Conservation (phyloP, 306 rosid genomes). For the Sophora flavescens region DNA sequence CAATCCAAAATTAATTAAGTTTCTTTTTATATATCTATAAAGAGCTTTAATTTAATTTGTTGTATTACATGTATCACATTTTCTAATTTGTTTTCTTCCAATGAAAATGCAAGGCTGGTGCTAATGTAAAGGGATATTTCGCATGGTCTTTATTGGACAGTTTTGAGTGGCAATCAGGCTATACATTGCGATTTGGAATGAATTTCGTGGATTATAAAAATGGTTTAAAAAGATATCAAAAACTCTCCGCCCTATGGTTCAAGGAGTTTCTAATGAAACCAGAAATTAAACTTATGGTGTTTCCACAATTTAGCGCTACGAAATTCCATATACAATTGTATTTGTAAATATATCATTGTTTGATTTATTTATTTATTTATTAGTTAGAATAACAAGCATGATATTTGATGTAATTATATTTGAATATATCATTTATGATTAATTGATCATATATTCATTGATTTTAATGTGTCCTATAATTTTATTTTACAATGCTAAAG, state of each 20-base stretch:
- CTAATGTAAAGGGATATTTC: slow-evolving; percentile 66
- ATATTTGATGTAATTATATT: too few relatives aligned
- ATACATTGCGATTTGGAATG: slow-evolving; percentile 57
- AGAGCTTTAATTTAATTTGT: neutral
- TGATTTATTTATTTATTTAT: too few relatives aligned
- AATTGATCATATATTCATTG: too few relatives aligned
- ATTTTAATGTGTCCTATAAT: too few relatives aligned
- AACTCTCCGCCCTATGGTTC: slow-evolving; percentile 64
- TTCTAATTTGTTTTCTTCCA: neutral
- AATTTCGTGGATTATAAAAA: slow-evolving; percentile 56
- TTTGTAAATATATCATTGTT: too few relatives aligned
- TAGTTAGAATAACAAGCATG: too few relatives aligned
- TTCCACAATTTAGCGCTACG: too few relatives aligned
- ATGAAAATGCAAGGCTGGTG: slow-evolving; percentile 51
- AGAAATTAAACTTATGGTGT: neutral
- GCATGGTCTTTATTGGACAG: slow-evolving; percentile 74
- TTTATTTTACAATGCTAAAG: too few relatives aligned
- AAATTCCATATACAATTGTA: too few relatives aligned
- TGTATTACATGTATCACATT: neutral
- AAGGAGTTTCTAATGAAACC: slow-evolving; percentile 51
- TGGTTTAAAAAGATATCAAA: slow-evolving; percentile 52
- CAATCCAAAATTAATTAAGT: slow-evolving; percentile 57
- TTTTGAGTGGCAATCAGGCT: slow-evolving; percentile 64
- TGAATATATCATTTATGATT: too few relatives aligned
- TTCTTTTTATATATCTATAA: neutral